These are phyloP conservation scores for Diaporthe ampelina DNA, from an alignment of 2,329 filamentous ascomycete genomes.

Conservation along the genomic window DNA sequence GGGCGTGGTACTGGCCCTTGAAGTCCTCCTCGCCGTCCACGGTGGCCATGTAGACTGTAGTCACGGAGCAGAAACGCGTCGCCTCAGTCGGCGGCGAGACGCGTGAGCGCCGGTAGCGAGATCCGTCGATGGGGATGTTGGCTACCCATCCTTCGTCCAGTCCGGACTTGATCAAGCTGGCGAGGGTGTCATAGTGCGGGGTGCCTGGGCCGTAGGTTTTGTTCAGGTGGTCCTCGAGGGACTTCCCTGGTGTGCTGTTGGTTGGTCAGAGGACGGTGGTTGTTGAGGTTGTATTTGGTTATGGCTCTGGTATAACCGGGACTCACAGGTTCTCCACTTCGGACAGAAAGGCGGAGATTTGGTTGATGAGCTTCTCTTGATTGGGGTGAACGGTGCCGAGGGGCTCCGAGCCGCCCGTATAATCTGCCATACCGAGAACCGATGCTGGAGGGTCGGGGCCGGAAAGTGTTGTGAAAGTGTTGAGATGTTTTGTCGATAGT, in stretches of 20 bases:
- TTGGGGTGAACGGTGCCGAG: slow-evolving; percentile 24
- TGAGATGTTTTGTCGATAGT: no score
- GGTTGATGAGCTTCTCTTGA: slow-evolving; percentile 26
- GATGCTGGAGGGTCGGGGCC: background rate
- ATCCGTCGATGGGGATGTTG: slow-evolving; percentile 57
- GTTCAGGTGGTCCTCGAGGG: slow-evolving; percentile 60
- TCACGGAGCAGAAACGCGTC: slow-evolving; percentile 68
- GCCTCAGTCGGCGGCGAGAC: slow-evolving; percentile 60
- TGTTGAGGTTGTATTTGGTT: accelerated
- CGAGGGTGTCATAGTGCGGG: slow-evolving; percentile 58
- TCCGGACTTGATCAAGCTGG: slow-evolving; percentile 54
- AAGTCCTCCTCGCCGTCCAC: slow-evolving; percentile 60
- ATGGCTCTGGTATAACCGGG: no score
- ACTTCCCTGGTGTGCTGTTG: slow-evolving; percentile 59
- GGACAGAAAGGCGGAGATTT: slow-evolving; percentile 30
- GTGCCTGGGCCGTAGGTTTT: slow-evolving; percentile 58
- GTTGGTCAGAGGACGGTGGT: background rate
- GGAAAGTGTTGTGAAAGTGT: no score
- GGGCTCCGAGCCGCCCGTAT: slow-evolving; percentile 30
- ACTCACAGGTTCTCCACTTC: slow-evolving; percentile 36
- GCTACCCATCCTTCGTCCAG: slow-evolving; percentile 62
- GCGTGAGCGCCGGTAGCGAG: slow-evolving; percentile 61
- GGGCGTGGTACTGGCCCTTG: slow-evolving; percentile 66
- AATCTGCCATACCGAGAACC: slow-evolving; percentile 20
- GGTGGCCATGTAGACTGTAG: slow-evolving; percentile 65